These are phyloP conservation scores for Sugiyamaella boreocaroliniensis DNA, from an alignment of 805 yeast genomes.

Conservation along the genomic window DNA sequence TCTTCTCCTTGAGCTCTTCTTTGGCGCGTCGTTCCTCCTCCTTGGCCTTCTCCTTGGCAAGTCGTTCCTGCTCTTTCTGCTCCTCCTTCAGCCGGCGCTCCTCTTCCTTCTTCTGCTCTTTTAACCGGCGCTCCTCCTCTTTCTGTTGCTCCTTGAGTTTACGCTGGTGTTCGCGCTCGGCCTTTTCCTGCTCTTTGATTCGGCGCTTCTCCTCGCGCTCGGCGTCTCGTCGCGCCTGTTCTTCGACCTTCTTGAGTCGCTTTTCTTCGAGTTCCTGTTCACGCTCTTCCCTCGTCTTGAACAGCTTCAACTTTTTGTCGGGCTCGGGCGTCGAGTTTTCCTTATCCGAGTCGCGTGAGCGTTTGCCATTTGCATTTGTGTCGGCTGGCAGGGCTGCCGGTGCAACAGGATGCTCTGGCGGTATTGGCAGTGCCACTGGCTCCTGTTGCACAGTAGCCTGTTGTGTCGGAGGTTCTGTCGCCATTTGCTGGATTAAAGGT, in stretches of 20 bases:
- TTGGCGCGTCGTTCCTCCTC: conserved; percentile 20
- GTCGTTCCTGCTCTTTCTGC: conserved; percentile 17
- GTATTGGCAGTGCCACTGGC: no score
- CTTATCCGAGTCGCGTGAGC: neutral
- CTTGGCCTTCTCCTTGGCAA: conserved; percentile 12
- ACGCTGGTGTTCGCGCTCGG: conserved; percentile 12
- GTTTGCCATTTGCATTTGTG: neutral
- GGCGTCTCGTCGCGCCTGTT: conserved; percentile 10
- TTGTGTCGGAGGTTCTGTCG: no score
- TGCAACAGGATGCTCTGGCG: no score
- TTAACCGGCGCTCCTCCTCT: conserved; percentile 20
- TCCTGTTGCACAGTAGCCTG: no score
- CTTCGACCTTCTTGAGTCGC: conserved; percentile 1
- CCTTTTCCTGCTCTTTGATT: conserved; percentile 22
- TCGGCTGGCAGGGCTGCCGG: neutral
- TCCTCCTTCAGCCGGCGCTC: conserved; percentile 14
- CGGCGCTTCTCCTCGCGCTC: conserved; percentile 16
- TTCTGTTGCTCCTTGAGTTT: conserved; percentile 12
- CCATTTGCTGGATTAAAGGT: neutral
- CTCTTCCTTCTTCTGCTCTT: conserved; percentile 19
- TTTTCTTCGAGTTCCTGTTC: neutral
- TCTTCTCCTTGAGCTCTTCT: conserved; percentile 21
- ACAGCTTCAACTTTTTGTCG: neutral
- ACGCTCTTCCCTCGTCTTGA: conserved; percentile 2
- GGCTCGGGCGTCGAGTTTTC: conserved; percentile 4